Evolutionary conservation across 2,329 filamentous ascomycete species (phyloP), one percentile per base, ranked within the genome.

Genomic region (Talaromyces sp.): DNA sequence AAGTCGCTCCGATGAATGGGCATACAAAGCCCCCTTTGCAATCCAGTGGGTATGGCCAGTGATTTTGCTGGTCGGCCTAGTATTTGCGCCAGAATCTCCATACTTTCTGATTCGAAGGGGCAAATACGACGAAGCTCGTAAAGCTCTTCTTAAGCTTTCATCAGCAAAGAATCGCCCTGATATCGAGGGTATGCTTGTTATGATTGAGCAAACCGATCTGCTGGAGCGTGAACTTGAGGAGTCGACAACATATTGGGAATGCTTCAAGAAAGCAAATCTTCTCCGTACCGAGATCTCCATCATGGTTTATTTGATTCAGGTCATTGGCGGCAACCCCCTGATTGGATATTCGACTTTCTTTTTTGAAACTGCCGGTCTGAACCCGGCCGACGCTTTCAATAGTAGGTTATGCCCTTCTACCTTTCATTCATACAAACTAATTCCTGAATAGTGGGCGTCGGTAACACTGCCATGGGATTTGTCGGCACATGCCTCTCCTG

Each of bases 31-130:
- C 1, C 80, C 80, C 1, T 82, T 82, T 69, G 77, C 80, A 3
- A 70, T 80, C 2, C 81, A 83, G 67, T 80, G 78, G 72, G 65
- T 79, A 27, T 82, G 1, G 80, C 78, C 61, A 75, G 75, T 5
- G 76, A 77, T 2, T 76, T 49, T 65, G 80, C 62, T 75, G 71
- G 2, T 76, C 76, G 27, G 79, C 72, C 72, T 80, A 74, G 67
- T 72, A 49, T 77, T 83, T n/a, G 80, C 81, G 3, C 83, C 83
- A 0, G 83, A 84, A 67, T 82, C 79, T 2, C 83, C 83, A 1
- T 84, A 82, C 81, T 84, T 80, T 78, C 76, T 82, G 5, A 78
- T 84, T 8, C 79, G 82, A 5, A 72, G 74, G 3, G 79, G 76
- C 1, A 75, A 75, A 7, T 66, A 77, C 3, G 77, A 78, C 1